Percentiles rank a stretch among this genome's conserved stretches.
phyloP scores from a whole-genome alignment of 371 early-diverging fungal genomes.

The Lichtheimia hyalospora region DNA sequence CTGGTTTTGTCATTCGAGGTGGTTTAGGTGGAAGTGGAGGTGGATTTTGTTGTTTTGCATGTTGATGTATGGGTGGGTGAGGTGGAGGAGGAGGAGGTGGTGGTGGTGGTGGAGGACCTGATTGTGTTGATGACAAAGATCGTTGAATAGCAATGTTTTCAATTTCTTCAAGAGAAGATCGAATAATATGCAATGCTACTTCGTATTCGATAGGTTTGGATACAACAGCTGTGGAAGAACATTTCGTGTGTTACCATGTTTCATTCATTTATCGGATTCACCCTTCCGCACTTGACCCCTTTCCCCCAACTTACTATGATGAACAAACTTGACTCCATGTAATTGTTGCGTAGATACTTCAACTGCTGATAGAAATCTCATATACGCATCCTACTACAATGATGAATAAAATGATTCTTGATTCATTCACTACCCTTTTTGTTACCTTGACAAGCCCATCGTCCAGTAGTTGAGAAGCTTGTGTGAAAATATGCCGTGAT shows the following conservation, averaged over 20 bases:
- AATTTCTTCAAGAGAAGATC: constrained; percentile 33
- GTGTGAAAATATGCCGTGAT: constrained; percentile 25
- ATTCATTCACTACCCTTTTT: too few species aligned
- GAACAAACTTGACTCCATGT: constrained; percentile 41
- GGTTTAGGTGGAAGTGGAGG: constrained; percentile 49
- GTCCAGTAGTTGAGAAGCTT: constrained; percentile 33
- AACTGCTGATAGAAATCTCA: constrained; percentile 33
- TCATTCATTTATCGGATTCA: neutral
- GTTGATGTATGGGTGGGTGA: constrained; percentile 10
- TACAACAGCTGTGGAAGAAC: constrained; percentile 26
- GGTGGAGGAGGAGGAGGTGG: neutral
- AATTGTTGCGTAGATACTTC: constrained; percentile 35
- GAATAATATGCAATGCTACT: constrained; percentile 26
- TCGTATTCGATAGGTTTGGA: constrained; percentile 32
- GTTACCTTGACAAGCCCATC: constrained; percentile 34
- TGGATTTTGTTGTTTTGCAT: constrained; percentile 9
- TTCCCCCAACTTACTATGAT: constrained; percentile 33
- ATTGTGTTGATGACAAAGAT: constrained; percentile 1
- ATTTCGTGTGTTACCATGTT: neutral
- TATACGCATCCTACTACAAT: constrained; percentile 39
- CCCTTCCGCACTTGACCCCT: neutral
- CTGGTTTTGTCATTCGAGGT: constrained; percentile 26
- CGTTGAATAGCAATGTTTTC: constrained; percentile 33
- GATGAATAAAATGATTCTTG: too few species aligned
- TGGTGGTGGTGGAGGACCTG: neutral